Evolutionary conservation across 1,284 basidiomycete genomes (phyloP), one percentile per base, ranked within the genome.

Genomic region (Microbotryomycetes sp.): DNA sequence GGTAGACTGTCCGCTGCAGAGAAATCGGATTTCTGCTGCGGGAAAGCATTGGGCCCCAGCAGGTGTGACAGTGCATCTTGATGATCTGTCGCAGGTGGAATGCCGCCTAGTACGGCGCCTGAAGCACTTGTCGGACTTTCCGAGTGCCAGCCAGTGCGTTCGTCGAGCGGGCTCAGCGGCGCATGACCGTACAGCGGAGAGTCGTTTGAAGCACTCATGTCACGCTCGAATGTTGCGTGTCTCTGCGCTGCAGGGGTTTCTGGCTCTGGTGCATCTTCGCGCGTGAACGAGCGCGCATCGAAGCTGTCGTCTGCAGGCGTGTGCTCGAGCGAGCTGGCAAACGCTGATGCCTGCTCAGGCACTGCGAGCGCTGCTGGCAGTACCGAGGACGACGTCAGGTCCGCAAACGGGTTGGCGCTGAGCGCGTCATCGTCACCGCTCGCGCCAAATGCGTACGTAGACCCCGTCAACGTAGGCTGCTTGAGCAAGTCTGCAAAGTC

Each of bases 331-430:
- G 50, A 52, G 51, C 18, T 3, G 31, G 47, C 1, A 30, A 5
- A 1, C 49, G 47, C 27, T 54, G 57, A 5, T 55, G 29, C 26
- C 23, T 13, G 18, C 26, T 41, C 24, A 3, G 30, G 26, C 24
- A 30, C 4, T 6, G 51, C 52, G 41, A 31, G 2, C 11, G 11
- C 7, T 9, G 4, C 21, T 3, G 29, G 3, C 27, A 55, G 3
- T 31, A 27, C 9, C 35, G 52, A 30, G 6, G 29, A 15, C 28
- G 58, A 60, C 13, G 56, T 55, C 35, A 61, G 30, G 41, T 68
- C 66, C 26, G 64, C 66, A 24, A 61, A 68, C 9, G 66, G 66
- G 53, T 67, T 65, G 15, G 59, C 5, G 16, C 24, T 29, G 41
- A 67, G 56, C 41, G 60, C 63, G 16, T 65, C 66, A 11, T 55